Evolutionary conservation across 2,329 filamentous ascomycete species (phyloP), one percentile per base, ranked within the genome.

Genomic region (Thelonectria discophora): DNA sequence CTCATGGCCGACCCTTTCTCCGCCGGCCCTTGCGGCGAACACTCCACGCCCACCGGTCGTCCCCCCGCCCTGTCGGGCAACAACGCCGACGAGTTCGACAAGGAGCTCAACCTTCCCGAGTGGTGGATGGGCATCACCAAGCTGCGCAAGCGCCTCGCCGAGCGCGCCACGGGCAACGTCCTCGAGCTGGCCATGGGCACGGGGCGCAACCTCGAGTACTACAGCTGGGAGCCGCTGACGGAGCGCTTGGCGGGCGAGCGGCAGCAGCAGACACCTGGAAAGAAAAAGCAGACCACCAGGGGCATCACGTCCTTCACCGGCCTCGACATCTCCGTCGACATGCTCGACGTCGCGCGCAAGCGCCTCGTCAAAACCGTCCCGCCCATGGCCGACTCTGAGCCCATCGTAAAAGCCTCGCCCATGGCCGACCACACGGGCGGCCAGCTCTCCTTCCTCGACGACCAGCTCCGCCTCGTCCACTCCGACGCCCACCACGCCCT

Each of bases 181-280:
- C 80, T 89, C 32, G 87, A 89, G 73, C 79, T 89, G 12, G 86
- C 86, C 17, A 81, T 89, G 58, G 87, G 87, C 17, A 88, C 87
- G 3, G 87, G 87, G 3, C 80, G 87, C 12, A 90, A 89, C 68
- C 70, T 89, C 15, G 77, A 80, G 40, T 86, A 82, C 73, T 88
- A 88, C 72, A 77, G 83, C 69, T 89, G 86, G 86, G 78, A 77
- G 17, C 74, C 75, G 13, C 70, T 83, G 11, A 73, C 71, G 21
- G 68, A 68, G 30, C 65, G 61, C 10, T 48, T 64, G 43, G 54
- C 69, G 3, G 65, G 64, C 9, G 67, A 65, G 21, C 21, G 6
- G 21, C 21, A 24, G 27, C 27, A 30, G 11, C 59, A 57, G 9
- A 62, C 57, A 17, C 55, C 52, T 5, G 53, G 18, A 58, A 37